Evolutionary conservation across 2,329 filamentous ascomycete species (phyloP).

Genomic region (Arachnomyces sp.): DNA sequence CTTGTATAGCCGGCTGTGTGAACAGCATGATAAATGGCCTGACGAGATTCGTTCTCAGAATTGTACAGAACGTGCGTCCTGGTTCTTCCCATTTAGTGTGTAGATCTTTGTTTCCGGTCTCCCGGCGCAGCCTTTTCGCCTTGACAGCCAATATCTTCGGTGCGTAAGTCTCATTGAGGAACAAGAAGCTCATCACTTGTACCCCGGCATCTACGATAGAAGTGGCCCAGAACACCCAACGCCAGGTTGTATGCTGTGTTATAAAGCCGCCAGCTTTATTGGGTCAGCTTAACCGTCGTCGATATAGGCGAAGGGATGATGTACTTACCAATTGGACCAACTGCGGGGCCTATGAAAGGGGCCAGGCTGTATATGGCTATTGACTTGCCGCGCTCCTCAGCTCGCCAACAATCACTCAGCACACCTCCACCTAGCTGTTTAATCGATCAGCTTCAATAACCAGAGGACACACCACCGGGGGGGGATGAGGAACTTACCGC

Average conservation of each 20-base stretch:
- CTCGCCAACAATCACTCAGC: constrained; percentile 50
- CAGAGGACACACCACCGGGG: neutral
- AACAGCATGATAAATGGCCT: constrained; percentile 51
- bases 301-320: neutral
- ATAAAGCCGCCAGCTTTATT: constrained; percentile 53
- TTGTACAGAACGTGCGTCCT: constrained; percentile 23
- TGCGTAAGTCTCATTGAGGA: constrained; percentile 59
- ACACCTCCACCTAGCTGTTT: constrained; percentile 42
- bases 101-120: constrained; percentile 23
- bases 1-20: constrained; percentile 55
- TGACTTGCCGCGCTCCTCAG: constrained; percentile 56
- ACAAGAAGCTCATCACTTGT: constrained; percentile 54
- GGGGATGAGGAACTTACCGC: constrained; percentile 29
- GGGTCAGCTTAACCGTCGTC: constrained; percentile 1
- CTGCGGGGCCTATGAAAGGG: constrained; percentile 57
- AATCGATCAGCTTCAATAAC: constrained; percentile 3
- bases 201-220: constrained; percentile 56
- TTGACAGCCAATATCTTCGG: constrained; percentile 56
- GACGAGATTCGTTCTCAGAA: constrained; percentile 37
- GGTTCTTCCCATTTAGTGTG: constrained; percentile 20
- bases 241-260: constrained; percentile 57
- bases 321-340: constrained; percentile 49
- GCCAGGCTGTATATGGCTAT: constrained; percentile 57
- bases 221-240: constrained; percentile 65
- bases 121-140: constrained; percentile 39